Evolutionary conservation across 495 filamentous ascomycete species (phyloP).

Genomic region (Neurospora sp.): DNA sequence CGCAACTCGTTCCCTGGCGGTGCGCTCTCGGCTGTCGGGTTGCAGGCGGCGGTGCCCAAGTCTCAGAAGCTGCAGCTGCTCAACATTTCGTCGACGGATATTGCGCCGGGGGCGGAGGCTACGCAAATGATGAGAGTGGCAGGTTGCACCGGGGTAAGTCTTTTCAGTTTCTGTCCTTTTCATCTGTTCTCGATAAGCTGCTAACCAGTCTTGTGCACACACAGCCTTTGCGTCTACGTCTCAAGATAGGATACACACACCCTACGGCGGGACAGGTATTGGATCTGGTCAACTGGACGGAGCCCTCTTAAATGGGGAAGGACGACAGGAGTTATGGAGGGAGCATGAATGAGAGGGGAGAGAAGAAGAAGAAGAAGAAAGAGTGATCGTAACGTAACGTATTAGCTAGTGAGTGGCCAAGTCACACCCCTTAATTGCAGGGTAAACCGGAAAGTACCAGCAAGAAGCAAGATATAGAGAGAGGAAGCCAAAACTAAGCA

Average conservation of each 20-base stretch:
- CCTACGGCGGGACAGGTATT: slow-evolving; percentile 58
- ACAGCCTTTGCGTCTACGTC: slow-evolving; percentile 60
- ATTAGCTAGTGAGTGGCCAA: not conserved
- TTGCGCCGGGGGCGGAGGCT: slow-evolving; percentile 70
- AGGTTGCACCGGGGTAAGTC: slow-evolving; percentile 75
- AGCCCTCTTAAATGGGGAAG: slow-evolving; percentile 38
- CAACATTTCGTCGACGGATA: slow-evolving; percentile 68
- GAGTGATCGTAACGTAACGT: not conserved
- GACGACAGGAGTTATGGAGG: slow-evolving; percentile 13
- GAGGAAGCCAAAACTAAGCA: not conserved
- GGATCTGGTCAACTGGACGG: slow-evolving; percentile 95
- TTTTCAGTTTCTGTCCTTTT: slow-evolving; percentile 2
- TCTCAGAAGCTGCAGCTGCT: slow-evolving; percentile 85
- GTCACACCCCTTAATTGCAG: not conserved
- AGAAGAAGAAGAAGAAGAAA: not conserved
- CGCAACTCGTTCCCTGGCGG: slow-evolving; percentile 53
- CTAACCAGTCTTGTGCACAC: slow-evolving; percentile 21
- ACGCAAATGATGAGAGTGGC: slow-evolving; percentile 79
- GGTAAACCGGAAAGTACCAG: not conserved
- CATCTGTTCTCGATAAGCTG: slow-evolving; percentile 2
- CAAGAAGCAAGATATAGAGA: not conserved
- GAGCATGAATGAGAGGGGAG: not conserved
- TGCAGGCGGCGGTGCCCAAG: slow-evolving; percentile 95
- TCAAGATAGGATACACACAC: slow-evolving; percentile 73
- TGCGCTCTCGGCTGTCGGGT: slow-evolving; percentile 56